Evolutionary conservation across 1,284 basidiomycete species (phyloP), one percentile per base, ranked within the genome.

Genomic region (Caloboletus inedulis): DNA sequence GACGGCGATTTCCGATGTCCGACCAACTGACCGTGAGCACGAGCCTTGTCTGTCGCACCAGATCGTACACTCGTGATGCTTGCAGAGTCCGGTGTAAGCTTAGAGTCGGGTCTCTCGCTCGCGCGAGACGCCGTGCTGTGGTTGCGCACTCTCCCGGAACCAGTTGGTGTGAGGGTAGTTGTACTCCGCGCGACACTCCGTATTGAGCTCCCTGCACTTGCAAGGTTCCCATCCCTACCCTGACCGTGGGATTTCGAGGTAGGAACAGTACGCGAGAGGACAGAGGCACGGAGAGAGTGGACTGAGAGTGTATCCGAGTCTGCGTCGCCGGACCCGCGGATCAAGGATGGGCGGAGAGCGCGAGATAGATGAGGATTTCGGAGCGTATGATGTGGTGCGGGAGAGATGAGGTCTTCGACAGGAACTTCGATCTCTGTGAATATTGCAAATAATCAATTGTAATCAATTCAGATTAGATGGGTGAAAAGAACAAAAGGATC

Each of bases 401-500:
- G 75, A 43, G 69, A 74, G 45, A 84, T 63, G 9, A 94, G 80
- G 47, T 95, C 92, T 43, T 89, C 85, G 4, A 85, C 69, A 0
- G 84, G 75, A 3, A 93, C 80, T 62, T 93, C 89, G 47, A 95
- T 80, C 65, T 90, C 93, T 95, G 47, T 6, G 1, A 25, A 25
- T 10, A 30, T 31, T 21, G 31, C 2, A 31, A 33, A 3, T 12
- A 3, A 14, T 39, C 36, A 29, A 29, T 8, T 27, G n/a, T 48
- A 46, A n/a, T 30, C 5, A 29, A 30, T 8, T 30, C 18, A 8
- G 19, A 44, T 57, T 19, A 44, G 14, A 30, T 19, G 5, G 30
- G 21, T 33, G 7, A 23, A 44, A 21, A 27, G 18, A n/a, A n/a
- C n/a, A n/a, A n/a, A n/a, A n/a, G n/a, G 1, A 35, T 31, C 14